These are phyloP conservation scores for Micractinium sp. DNA, from an alignment of 139 green algal species.

Conservation along the genomic window DNA sequence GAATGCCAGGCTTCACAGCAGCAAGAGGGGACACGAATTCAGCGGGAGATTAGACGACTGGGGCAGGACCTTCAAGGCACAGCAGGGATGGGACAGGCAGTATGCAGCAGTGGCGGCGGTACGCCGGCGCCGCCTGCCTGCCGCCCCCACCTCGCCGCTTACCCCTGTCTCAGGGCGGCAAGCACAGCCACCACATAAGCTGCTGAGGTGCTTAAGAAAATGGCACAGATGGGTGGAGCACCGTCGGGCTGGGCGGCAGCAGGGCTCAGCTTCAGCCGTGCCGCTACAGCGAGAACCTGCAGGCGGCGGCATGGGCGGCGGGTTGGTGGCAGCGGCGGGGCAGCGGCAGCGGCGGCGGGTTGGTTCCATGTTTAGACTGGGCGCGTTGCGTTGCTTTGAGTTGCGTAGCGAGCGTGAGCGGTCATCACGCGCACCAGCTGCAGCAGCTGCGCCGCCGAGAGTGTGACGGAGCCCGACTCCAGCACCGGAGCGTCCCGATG, in stretches of 20 bases:
- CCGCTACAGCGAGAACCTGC: neutral
- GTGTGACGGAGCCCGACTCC: neutral
- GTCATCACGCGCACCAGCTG: neutral
- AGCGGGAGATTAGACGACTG: no score
- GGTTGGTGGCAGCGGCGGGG: neutral
- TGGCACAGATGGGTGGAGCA: neutral
- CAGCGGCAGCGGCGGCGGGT: neutral
- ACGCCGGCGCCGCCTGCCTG: neutral
- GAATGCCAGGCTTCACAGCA: constrained; percentile 46
- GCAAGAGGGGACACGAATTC: no score
- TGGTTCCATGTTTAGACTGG: no score
- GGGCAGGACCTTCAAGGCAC: neutral
- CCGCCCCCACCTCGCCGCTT: neutral
- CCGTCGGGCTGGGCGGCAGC: neutral
- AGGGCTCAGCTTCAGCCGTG: neutral
- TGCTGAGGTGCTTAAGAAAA: constrained; percentile 39
- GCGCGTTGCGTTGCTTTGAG: no score
- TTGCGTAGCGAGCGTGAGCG: neutral
- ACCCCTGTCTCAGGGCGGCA: constrained; percentile 15
- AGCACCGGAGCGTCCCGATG: neutral
- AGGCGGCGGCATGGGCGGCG: no score
- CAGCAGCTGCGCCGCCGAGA: neutral
- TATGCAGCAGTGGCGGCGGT: neutral
- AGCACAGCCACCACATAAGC: constrained; percentile 32
- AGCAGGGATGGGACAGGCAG: no score